Base-by-base conservation (phyloP, 306 rosid genomes). In the Rubus parviflorus region DNA sequence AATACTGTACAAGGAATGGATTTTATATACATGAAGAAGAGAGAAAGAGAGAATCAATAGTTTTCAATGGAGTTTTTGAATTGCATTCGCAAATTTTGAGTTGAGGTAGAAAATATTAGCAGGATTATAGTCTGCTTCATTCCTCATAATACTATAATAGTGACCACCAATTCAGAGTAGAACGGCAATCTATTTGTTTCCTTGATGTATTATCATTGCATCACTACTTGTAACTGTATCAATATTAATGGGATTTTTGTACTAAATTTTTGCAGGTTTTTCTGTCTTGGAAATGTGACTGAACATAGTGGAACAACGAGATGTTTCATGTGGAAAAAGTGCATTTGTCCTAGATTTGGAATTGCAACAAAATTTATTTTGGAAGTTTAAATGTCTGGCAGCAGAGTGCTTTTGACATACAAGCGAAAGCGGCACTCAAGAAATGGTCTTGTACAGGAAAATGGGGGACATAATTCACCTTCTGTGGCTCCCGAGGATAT, bases 361-460 rank as follows among this genome's bases (percentile, higher is more conserved):
- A 60, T 76, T 63, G 77, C 53, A 45, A 76, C 75, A 75, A 81
- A n/a, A 56, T 43, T n/a, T 71, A 19, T 77, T 72, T 17, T 15
- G 56, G 58, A 73, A 78, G 86, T 70, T 67, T 66, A 85, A 86
- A 90, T 90, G 92, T 80, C 82, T 16, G 77, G 89, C 71, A 75
- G 81, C 86, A 81, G 83, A 68, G 89, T 88, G 74, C 73, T 90
- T 74, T 66, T 85, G n/a, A 90, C 92, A 13, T 88, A 88, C 82
- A 88, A 85, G 85, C 81, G 95, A 76, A 90, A 82, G 75, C 77
- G 88, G 73, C 79, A 68, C 68, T 41, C 75, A 75, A 81, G 80
- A 71, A 73, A 75, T 77, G 66, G 79, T 63, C 80, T 71, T 67
- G 19, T 69, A 41, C 73, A 58, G 38, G 88, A 81, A 30, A 79